Evolutionary conservation across 2,329 filamentous ascomycete species (phyloP).

Genomic region (Chaetomium sp.): DNA sequence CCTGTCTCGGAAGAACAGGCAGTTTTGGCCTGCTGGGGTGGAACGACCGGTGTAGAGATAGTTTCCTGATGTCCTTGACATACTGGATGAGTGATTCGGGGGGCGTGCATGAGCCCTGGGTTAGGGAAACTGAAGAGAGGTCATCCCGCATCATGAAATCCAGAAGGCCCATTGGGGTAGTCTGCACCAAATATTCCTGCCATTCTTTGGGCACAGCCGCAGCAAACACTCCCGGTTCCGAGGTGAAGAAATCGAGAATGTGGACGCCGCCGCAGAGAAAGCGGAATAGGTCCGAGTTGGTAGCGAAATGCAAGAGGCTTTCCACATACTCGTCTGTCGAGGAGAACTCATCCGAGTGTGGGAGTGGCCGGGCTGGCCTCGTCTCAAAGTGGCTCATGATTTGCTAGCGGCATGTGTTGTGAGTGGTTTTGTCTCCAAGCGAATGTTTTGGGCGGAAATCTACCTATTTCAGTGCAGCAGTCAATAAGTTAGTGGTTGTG

Average conservation of each 20-base stretch:
- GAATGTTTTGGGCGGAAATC: background rate
- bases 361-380: slow-evolving; percentile 60
- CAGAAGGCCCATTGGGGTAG: slow-evolving; percentile 73
- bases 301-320: slow-evolving; percentile 74
- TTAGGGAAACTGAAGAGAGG: slow-evolving; percentile 46
- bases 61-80: slow-evolving; percentile 67
- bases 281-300: slow-evolving; percentile 74
- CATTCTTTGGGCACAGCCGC: slow-evolving; percentile 76
- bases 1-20: slow-evolving; percentile 65
- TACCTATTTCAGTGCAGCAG: background rate
- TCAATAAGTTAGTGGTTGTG: background rate
- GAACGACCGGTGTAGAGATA: slow-evolving; percentile 68
- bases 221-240: slow-evolving; percentile 79
- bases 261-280: slow-evolving; percentile 96
- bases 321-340: slow-evolving; percentile 77
- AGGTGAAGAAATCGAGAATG: slow-evolving; percentile 93
- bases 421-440: background rate
- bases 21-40: slow-evolving; percentile 47
- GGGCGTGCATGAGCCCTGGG: slow-evolving; percentile 38
- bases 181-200: slow-evolving; percentile 73
- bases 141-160: slow-evolving; percentile 82
- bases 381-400: slow-evolving; percentile 40
- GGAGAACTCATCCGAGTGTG: slow-evolving; percentile 69
- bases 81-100: slow-evolving; percentile 69
- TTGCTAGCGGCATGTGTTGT: slow-evolving; percentile 15